phyloP scores from a whole-genome alignment of 176 grass and related monocot species.

The Raddia distichophylla region DNA sequence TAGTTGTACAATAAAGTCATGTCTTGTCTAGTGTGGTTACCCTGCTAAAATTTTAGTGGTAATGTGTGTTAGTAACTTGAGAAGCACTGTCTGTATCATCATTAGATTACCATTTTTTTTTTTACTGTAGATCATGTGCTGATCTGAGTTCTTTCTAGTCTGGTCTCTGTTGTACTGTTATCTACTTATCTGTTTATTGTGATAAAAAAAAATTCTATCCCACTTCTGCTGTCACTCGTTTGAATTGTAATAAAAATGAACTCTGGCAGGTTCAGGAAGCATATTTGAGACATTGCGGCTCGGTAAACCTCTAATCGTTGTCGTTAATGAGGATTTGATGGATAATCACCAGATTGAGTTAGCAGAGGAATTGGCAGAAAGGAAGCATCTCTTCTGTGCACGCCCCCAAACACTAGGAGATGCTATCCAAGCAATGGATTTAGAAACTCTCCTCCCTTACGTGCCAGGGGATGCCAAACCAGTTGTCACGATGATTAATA shows the following conservation, averaged over 20 bases:
- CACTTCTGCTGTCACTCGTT: background rate
- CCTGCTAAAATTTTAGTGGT: slow-evolving; percentile 10
- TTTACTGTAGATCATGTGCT: background rate
- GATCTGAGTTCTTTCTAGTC: background rate
- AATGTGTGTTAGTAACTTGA: background rate
- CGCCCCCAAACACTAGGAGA: slow-evolving; percentile 39
- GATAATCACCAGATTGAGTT: slow-evolving; percentile 68
- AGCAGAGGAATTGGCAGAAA: slow-evolving; percentile 59
- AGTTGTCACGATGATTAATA: slow-evolving; percentile 44
- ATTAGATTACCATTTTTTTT: too few relatives aligned
- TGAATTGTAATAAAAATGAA: background rate
- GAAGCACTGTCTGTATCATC: background rate
- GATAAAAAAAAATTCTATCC: background rate
- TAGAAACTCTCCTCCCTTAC: slow-evolving; percentile 43
- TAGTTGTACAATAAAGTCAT: background rate
- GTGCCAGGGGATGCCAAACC: slow-evolving; percentile 44
- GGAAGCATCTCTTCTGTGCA: slow-evolving; percentile 58
- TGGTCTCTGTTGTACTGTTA: background rate
- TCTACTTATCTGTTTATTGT: background rate
- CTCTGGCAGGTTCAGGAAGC: slow-evolving; percentile 60
- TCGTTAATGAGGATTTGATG: slow-evolving; percentile 68
- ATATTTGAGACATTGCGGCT: slow-evolving; percentile 59
- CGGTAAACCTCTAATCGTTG: slow-evolving; percentile 54
- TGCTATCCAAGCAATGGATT: slow-evolving; percentile 46
- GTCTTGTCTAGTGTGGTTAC: background rate